These are phyloP conservation scores for Chrysopogon serrulatus DNA, from an alignment of 176 grass and related monocot genomes.

Conservation along the genomic window DNA sequence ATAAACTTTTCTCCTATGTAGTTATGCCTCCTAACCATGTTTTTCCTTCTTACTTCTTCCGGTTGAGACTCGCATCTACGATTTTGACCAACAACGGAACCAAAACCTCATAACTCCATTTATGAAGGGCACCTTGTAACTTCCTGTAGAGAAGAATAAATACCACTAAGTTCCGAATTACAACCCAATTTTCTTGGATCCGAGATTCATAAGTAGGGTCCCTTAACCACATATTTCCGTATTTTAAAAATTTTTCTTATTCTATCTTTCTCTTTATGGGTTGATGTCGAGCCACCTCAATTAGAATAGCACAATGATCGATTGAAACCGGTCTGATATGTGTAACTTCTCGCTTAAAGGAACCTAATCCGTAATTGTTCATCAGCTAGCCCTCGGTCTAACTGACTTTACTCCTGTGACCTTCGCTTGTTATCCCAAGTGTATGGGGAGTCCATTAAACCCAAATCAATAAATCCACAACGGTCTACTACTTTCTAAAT, in stretches of 20 bases:
- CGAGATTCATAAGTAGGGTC: too few relatives aligned
- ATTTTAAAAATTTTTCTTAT: background rate
- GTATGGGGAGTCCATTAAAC: too few relatives aligned
- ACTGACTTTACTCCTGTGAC: too few relatives aligned
- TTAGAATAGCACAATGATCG: background rate
- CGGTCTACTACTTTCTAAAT: too few relatives aligned
- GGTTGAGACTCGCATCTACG: background rate
- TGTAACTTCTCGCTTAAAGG: background rate
- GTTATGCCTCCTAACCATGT: background rate
- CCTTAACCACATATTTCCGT: background rate
- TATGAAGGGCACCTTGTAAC: background rate
- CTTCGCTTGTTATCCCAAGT: too few relatives aligned
- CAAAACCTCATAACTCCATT: background rate
- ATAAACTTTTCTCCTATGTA: background rate
- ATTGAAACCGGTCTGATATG: background rate
- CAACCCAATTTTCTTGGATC: background rate
- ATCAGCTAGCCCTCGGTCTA: background rate
- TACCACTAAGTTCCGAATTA: background rate
- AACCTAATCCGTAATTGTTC: background rate
- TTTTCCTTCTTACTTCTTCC: background rate
- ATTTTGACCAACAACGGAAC: background rate
- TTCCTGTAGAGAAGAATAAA: background rate
- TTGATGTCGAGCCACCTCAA: background rate
- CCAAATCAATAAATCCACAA: too few relatives aligned
- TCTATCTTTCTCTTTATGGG: background rate